phyloP scores from a whole-genome alignment of 116 monocot genomes.

The Posidonia oceanica region DNA sequence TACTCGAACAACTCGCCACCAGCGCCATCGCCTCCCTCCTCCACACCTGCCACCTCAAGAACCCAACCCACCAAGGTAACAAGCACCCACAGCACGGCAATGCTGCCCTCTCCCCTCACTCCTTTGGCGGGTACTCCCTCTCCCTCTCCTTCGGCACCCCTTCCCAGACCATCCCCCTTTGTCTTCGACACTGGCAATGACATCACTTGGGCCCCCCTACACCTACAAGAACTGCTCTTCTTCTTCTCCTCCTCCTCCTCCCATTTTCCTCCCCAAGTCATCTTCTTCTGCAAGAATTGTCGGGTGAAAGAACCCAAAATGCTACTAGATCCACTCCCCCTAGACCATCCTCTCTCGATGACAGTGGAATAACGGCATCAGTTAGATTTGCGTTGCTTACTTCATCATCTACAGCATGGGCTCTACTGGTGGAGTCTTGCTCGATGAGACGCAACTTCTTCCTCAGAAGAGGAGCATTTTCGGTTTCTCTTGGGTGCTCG shows the following conservation, averaged over 20 bases:
- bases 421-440: conserved; percentile 64
- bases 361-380: not conserved
- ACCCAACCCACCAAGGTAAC: not conserved
- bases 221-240: conserved; percentile 47
- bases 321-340: conserved; percentile 44
- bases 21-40: conserved; percentile 17
- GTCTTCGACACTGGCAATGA: conserved; percentile 72
- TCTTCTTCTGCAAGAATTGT: conserved; percentile 58
- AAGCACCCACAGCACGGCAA: not conserved
- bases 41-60: conserved; percentile 24
- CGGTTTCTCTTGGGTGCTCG: conserved; percentile 70
- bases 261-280: conserved; percentile 48
- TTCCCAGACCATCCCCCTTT: conserved; percentile 26
- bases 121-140: conserved; percentile 29
- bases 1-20: conserved; percentile 5
- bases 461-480: conserved; percentile 9
- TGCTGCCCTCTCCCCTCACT: conserved; percentile 15
- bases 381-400: conserved; percentile 57
- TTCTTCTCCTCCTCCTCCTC: conserved; percentile 1
- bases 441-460: conserved; percentile 42
- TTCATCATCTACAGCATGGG: conserved; percentile 39
- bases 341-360: conserved; percentile 21
- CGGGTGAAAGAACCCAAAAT: conserved; percentile 69
- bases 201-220: conserved; percentile 71
- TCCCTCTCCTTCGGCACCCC: conserved; percentile 27